phyloP scores from a whole-genome alignment of 495 filamentous ascomycete species.

The Pyrenopolyporus hunteri region DNA sequence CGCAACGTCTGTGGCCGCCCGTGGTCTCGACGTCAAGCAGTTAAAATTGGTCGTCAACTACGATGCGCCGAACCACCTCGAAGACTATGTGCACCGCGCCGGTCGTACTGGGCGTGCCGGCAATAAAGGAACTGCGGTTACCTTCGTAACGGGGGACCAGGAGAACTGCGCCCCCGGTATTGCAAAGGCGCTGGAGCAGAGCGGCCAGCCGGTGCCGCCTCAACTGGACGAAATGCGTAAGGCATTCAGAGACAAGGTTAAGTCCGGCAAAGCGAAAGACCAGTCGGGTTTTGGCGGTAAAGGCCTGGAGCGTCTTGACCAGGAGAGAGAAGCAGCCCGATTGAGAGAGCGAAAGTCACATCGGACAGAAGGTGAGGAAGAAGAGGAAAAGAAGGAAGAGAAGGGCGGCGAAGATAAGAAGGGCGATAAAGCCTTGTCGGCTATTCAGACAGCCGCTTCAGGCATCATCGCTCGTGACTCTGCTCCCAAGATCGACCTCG shows the following conservation, averaged over 20 bases:
- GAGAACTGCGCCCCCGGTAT: conserved; percentile 90
- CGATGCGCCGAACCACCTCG: conserved; percentile 93
- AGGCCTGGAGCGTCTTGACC: conserved; percentile 87
- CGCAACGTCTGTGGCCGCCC: conserved; percentile 94
- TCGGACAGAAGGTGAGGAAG: conserved; percentile 87
- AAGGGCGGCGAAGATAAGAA: conserved; percentile 62
- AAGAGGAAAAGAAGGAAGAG: conserved; percentile 83
- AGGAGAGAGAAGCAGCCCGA: conserved; percentile 84
- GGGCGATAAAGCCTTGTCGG: conserved; percentile 66
- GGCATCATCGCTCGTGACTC: conserved; percentile 60
- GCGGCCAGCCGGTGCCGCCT: conserved; percentile 80
- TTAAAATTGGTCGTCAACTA: conserved; percentile 97
- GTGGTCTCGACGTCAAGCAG: conserved; percentile 95
- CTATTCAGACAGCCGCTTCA: conserved; percentile 64
- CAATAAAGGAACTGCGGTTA: conserved; percentile 92
- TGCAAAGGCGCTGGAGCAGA: conserved; percentile 90
- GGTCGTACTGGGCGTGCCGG: conserved; percentile 95
- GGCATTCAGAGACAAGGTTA: conserved; percentile 85
- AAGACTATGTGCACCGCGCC: conserved; percentile 97
- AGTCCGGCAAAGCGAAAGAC: conserved; percentile 86
- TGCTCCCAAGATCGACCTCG: conserved; percentile 40
- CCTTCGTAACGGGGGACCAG: conserved; percentile 90
- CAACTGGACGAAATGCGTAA: conserved; percentile 63
- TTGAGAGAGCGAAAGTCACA: conserved; percentile 84
- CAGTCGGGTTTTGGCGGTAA: conserved; percentile 93